Percentiles rank a stretch among this genome's conserved stretches.
Conservation (phyloP, 257 asterid genomes). For the Solanum virginianum region DNA sequence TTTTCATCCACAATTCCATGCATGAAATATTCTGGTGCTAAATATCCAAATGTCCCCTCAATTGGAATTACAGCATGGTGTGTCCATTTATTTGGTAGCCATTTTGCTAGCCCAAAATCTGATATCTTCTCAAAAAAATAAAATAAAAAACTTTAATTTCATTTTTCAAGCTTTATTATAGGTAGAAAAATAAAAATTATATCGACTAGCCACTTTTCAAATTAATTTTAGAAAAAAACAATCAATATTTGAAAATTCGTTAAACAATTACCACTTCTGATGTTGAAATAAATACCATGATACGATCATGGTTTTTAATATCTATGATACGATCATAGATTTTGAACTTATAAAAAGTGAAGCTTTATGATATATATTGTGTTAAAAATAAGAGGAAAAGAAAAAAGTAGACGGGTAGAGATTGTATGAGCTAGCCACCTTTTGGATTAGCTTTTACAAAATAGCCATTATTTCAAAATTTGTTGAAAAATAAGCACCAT, state of each 20-base stretch:
- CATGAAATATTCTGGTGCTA: conserved; percentile 85
- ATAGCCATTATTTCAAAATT: not conserved
- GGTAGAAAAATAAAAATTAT: not conserved
- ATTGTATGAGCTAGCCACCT: not conserved
- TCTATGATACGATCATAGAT: not conserved
- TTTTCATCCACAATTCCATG: conserved; percentile 88
- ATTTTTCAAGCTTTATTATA: not conserved
- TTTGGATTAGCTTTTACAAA: not conserved
- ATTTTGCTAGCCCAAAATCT: conserved; percentile 82
- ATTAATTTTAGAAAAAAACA: not conserved
- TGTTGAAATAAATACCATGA: not conserved
- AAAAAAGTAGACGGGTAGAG: not conserved
- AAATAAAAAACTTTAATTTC: not conserved
- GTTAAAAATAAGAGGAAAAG: not conserved
- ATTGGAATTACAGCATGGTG: conserved; percentile 70
- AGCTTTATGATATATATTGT: not conserved
- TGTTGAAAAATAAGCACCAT: not conserved
- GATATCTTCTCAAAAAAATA: conserved; percentile 33
- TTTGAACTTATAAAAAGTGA: not conserved
- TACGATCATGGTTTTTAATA: not conserved
- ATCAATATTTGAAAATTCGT: not conserved
- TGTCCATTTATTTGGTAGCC: conserved; percentile 82
- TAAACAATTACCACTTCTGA: not conserved
- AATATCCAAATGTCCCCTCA: conserved; percentile 83
- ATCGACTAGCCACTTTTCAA: not conserved